Evolutionary conservation across 2,329 filamentous ascomycete genomes (phyloP), one percentile per base, ranked within the genome.

Genomic region (Scytalidium lignicola): DNA sequence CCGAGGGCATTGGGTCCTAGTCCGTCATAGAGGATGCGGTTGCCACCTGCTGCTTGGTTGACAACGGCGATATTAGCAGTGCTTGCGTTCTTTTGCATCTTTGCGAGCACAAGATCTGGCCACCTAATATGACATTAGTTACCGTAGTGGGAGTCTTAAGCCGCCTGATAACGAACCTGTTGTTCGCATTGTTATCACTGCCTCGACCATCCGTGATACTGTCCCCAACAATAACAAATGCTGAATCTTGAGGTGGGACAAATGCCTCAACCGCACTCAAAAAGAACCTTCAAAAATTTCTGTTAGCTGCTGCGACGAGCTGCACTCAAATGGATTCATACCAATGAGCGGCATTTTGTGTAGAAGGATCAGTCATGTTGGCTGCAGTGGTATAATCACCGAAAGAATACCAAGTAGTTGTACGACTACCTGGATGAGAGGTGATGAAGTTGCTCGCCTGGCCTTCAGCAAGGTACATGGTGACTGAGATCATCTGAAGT

Each of bases 21-120:
- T 0, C 83, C 79, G 46, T 83, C 81, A 9, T 68, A 66, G 1
- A 87, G 72, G 2, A 87, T 73, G 0, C 80, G 69, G 63, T 87
- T 87, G n/a, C 83, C 84, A 41, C 83, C 83, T 1, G 83, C 83
- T 1, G 82, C 83, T 64, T 86, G 78, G 67, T 87, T 86, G 54
- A 75, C 70, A 12, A 86, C 66, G 12, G 74, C 74, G 45, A 86
- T 73, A 52, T 75, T 66, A 19, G 66, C 68, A 43, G 76, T 74
- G 12, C 62, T 53, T 15, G 63, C 60, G 43, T 71, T 61, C 55
- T 73, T 59, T 58, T 79, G 73, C 69, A 83, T 66, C 49, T 71
- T 70, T 12, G 67, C 67, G 22, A 80, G 66, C 15, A 85, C 67
- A 0, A 79, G 67, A 57, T 83, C 78, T 2, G 80, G 76, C 80